Evolutionary conservation across 163 green algal species (phyloP).

Genomic region (Chloroidium sp.): DNA sequence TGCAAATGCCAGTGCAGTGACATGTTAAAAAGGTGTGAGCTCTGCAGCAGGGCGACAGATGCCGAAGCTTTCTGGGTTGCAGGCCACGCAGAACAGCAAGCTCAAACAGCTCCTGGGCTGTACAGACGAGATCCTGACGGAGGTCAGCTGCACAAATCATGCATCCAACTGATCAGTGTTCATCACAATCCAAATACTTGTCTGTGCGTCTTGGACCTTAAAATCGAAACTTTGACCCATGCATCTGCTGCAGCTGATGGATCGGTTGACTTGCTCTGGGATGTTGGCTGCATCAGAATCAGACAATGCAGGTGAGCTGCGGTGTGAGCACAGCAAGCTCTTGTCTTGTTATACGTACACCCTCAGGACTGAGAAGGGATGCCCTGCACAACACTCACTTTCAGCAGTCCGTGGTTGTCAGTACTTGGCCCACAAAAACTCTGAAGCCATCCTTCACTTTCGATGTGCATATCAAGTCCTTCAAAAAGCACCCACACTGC

Average conservation of each 20-base stretch:
- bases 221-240: too few species aligned
- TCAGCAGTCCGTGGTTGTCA: not conserved
- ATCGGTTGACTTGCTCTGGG: too few species aligned
- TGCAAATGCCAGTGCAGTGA: not conserved
- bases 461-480: not conserved
- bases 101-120: not conserved
- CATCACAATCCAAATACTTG: too few species aligned
- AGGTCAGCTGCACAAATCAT: not conserved
- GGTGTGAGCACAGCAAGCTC: too few species aligned
- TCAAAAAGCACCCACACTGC: not conserved
- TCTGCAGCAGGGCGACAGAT: not conserved
- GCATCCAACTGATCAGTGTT: not conserved
- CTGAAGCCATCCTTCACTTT: not conserved
- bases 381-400: not conserved
- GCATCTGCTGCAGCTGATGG: too few species aligned
- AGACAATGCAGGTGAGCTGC: too few species aligned
- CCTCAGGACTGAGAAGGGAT: too few species aligned
- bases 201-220: too few species aligned
- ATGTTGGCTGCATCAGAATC: too few species aligned
- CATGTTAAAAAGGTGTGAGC: too few species aligned
- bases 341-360: too few species aligned
- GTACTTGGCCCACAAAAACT: not conserved
- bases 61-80: not conserved
- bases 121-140: not conserved
- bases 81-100: not conserved